phyloP scores from a whole-genome alignment of 257 asterid species.

The Solanum stenotomum region DNA sequence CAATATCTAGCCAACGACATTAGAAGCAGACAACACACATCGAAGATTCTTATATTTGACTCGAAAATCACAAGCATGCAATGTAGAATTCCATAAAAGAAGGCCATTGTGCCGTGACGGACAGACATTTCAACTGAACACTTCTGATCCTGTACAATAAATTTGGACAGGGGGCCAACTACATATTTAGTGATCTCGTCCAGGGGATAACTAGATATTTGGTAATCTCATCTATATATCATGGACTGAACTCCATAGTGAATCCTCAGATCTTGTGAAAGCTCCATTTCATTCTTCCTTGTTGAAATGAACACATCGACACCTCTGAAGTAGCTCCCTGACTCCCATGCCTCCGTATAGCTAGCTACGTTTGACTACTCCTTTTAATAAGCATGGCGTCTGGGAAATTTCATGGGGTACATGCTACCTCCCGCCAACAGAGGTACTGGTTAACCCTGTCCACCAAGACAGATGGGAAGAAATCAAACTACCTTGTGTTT shows the following conservation, averaged over 20 bases:
- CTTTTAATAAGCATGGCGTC: background rate
- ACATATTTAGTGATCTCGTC: background rate
- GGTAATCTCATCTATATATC: background rate
- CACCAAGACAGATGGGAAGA: background rate
- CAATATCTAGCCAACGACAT: background rate
- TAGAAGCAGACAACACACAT: background rate
- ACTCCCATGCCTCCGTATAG: background rate
- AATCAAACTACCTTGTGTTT: background rate
- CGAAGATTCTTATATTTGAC: background rate
- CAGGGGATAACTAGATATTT: background rate
- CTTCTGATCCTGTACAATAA: background rate
- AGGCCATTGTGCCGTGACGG: background rate
- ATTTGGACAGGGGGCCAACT: background rate
- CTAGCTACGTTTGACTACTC: background rate
- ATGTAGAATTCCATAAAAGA: background rate
- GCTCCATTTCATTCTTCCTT: background rate
- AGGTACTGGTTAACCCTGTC: background rate
- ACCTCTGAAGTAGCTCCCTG: background rate
- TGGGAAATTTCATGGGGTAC: background rate
- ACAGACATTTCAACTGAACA: background rate
- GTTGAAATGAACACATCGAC: background rate
- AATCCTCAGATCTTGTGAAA: background rate
- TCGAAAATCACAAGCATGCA: background rate
- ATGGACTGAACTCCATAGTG: background rate
- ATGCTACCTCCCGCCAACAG: background rate